Base-by-base conservation (phyloP, 1,284 basidiomycete genomes). In the Cutaneotrichosporon sp. region DNA sequence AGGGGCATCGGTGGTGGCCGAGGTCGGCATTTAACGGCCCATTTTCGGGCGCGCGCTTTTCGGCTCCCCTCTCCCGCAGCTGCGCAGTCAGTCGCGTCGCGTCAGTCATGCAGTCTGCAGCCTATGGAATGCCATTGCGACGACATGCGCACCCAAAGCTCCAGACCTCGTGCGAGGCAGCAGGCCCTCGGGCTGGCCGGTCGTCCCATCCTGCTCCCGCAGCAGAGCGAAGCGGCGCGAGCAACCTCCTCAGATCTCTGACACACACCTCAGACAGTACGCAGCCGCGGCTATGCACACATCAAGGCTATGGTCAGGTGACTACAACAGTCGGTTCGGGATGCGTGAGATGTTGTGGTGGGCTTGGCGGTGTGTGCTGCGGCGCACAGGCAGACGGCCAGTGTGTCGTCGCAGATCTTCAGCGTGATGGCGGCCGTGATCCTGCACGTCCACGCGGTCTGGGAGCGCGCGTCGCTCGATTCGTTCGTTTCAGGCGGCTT, bases 21-120 rank as follows among this genome's bases (percentile, higher is more conserved):
- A 49, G 14, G 47, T 49, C 25, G 47, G 25, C 47, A 29, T 49
- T 29, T 49, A 49, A 18, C 38, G 38, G 38, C 38, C 13, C 38
- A 42, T 18, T 7, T 42, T 18, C 38, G n/a, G 38, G 18, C 38
- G 4, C 38, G 18, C 7, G 38, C 3, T n/a, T n/a, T n/a, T 14
- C 3, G 18, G 18, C 38, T 7, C 16, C n/a, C 8, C 2, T 7
- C 16, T 42, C 8, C 2, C 9, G 16, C 38, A 42, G 38, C 8
- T 13, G 18, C 18, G 18, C 18, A 18, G 16, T 42, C 18, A n/a
- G 18, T 42, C 18, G 16, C 38, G 38, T n/a, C 18, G 18, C 38
- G 16, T 42, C 38, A 4, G n/a, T n/a, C n/a, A n/a, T n/a, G n/a
- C n/a, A n/a, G n/a, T n/a, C n/a, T n/a, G n/a, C n/a, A n/a, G n/a